phyloP scores from a whole-genome alignment of 805 yeast genomes.

The Lachancea fermentati region DNA sequence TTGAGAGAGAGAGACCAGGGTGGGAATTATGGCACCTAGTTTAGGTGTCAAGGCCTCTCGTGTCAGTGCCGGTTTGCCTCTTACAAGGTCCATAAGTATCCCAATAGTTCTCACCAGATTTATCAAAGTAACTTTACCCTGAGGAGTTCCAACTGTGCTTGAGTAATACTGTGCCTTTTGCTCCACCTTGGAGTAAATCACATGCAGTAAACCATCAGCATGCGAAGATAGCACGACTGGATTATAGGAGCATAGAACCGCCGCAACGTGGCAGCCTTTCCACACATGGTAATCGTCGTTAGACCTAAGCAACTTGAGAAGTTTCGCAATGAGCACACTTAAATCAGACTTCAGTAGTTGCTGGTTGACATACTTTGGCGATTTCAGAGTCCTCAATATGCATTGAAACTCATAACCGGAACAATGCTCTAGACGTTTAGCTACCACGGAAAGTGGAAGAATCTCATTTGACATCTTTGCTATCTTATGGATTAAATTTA shows the following conservation, averaged over 20 bases:
- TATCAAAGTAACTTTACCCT: conserved; percentile 21
- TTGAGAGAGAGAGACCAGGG: conserved; percentile 42
- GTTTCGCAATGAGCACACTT: conserved; percentile 30
- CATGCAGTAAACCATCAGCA: conserved; percentile 26
- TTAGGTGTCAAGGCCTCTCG: conserved; percentile 81
- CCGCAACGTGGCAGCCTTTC: conserved; percentile 52
- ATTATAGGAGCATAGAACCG: conserved; percentile 38
- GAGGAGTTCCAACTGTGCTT: conserved; percentile 16
- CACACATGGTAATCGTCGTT: conserved; percentile 44
- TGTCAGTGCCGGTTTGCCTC: conserved; percentile 78
- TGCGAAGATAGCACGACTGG: conserved; percentile 32
- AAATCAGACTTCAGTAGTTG: conserved; percentile 29
- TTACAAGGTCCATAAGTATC: conserved; percentile 39
- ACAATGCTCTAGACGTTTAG: conserved; percentile 25
- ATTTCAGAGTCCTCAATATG: conserved; percentile 22
- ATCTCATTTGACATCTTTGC: conserved; percentile 7
- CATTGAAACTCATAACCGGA: conserved; percentile 28
- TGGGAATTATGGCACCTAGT: conserved; percentile 53
- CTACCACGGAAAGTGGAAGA: conserved; percentile 23
- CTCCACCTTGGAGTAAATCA: conserved; percentile 26
- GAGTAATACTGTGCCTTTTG: conserved; percentile 21
- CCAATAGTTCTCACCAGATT: conserved; percentile 30
- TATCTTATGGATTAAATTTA: not conserved
- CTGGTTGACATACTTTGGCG: conserved; percentile 28
- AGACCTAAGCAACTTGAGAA: conserved; percentile 40